phyloP scores from a whole-genome alignment of 768 basidiomycete genomes.

The Boletales sp. region DNA sequence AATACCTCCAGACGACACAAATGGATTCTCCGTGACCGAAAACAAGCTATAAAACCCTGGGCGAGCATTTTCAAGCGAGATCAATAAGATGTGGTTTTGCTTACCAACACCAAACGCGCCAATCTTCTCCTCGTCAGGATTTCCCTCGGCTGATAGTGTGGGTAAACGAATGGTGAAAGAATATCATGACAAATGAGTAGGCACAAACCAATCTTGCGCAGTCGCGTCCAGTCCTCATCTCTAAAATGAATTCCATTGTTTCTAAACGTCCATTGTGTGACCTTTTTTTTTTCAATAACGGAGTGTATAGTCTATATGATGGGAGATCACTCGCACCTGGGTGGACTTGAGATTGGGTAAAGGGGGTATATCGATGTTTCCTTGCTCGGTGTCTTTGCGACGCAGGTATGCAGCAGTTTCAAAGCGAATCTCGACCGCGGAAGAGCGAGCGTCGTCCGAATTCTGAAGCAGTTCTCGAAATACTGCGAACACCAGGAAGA shows the following conservation, averaged over 20 bases:
- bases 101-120: conserved; percentile 24
- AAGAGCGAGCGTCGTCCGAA: conserved; percentile 86
- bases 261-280: conserved; percentile 78
- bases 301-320: background rate
- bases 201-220: conserved; percentile 15
- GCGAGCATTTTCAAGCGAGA: background rate
- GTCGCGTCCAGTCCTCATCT: conserved; percentile 23
- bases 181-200: background rate
- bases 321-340: conserved; percentile 37
- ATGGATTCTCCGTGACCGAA: conserved; percentile 79
- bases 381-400: conserved; percentile 9
- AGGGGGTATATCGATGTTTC: conserved; percentile 7
- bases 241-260: conserved; percentile 86
- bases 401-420: conserved; percentile 55
- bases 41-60: conserved; percentile 76
- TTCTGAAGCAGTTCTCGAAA: conserved; percentile 91
- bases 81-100: background rate
- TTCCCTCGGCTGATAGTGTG: conserved; percentile 17
- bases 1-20: conserved; percentile 75
- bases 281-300: conserved; percentile 36
- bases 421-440: conserved; percentile 74
- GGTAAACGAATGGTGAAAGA: background rate
- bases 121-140: conserved; percentile 24
- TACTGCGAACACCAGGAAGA: conserved; percentile 30
- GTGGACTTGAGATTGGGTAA: conserved; percentile 67